Evolutionary conservation across 495 filamentous ascomycete genomes (phyloP), one percentile per base, ranked within the genome.

Genomic region (Talaromyces wortmannii): DNA sequence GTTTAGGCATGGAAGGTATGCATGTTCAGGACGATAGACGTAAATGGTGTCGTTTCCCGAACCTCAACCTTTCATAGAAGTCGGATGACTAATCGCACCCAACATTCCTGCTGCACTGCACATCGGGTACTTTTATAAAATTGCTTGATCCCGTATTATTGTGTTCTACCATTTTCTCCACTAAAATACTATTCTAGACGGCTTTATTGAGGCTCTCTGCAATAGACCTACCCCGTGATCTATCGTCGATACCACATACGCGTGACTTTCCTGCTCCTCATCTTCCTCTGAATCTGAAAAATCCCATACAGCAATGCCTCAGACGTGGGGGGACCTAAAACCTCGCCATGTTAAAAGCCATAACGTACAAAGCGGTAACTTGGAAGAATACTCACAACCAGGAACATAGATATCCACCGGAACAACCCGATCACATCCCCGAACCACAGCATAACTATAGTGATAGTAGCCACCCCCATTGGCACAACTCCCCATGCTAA

Each of bases 391-490:
- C 75, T 60, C 83, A 97, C 75, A 78, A 50, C 92, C 92, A 50
- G 92, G 92, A n/a, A 97, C 92, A 71, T 97, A 97, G 52, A 97
- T 82, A 76, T 97, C 92, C 43, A 97, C 92, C 43, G 92, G 92
- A 53, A 97, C 92, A 63, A 97, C 91, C 53, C 92, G 79, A 73
- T 97, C 92, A 65, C 92, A 96, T 29, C 92, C 92, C 57, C 92
- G 84, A 50, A 90, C 88, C 52, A 97, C 92, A 47, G 83, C 87
- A 77, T 97, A 97, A 67, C 86, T 91, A 77, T 97, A 97, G 73
- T 97, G 92, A 64, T 97, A 97, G 75, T 97, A 97, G 48, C 92
- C 92, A 62, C 92, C 92, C 55, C 92, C 92, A 72, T 97, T 97
- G 63, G 92, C 92, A 72, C 92, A 97, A 59, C 83, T 88, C 16